Percentiles rank a stretch among this genome's conserved stretches.
Conservation (phyloP, 805 yeast species). For the Metahyphopichia silvanorum region DNA sequence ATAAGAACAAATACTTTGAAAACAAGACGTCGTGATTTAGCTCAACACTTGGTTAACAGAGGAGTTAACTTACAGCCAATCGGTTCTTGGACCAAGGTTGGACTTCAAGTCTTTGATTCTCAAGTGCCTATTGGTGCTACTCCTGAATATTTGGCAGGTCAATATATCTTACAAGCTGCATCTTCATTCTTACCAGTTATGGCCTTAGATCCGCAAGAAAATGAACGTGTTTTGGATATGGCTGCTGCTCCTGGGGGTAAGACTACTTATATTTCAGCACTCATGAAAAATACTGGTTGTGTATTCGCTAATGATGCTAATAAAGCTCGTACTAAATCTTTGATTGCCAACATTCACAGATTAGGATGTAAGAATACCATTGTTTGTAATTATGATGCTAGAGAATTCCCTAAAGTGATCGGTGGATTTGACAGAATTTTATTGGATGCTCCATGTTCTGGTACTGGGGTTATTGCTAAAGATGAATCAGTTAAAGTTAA, state of each 20-base stretch:
- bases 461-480: constrained; percentile 98
- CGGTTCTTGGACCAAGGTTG: constrained; percentile 98
- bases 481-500: constrained; percentile 92
- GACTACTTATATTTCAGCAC: constrained; percentile 88
- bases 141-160: constrained; percentile 97
- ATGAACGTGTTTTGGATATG: constrained; percentile 95
- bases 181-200: constrained; percentile 96
- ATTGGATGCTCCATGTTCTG: constrained; percentile 98
- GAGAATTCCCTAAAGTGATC: constrained; percentile 96
- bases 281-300: constrained; percentile 98
- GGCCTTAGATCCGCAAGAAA: constrained; percentile 97
- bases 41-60: constrained; percentile 90
- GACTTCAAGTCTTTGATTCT: constrained; percentile 94
- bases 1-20: constrained; percentile 96
- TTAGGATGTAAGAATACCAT: constrained; percentile 94
- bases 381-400: constrained; percentile 96
- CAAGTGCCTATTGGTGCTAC: constrained; percentile 99
- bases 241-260: constrained; percentile 99
- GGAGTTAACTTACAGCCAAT: constrained; percentile 98
- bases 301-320: constrained; percentile 97
- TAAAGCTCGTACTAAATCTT: constrained; percentile 92
- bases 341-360: constrained; percentile 96
- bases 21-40: constrained; percentile 93
- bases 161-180: constrained; percentile 96
- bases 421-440: constrained; percentile 97